Evolutionary conservation across 371 early-diverging fungal species (phyloP), one percentile per base, ranked within the genome.

Genomic region (Mortierella sp.): DNA sequence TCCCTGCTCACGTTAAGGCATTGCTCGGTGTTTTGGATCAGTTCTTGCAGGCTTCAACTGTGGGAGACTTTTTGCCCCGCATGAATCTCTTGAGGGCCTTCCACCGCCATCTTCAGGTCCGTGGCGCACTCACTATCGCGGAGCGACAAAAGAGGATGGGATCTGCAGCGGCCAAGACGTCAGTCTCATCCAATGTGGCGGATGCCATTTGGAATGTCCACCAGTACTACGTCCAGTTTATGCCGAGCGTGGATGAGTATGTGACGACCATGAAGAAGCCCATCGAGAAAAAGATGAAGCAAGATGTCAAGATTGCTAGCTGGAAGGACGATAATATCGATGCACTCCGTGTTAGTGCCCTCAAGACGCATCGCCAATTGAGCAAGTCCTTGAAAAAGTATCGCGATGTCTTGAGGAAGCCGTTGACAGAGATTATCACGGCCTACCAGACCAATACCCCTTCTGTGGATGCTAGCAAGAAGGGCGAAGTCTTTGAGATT

Each of bases 311-410:
- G 83, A 93, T 99, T 66, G 97, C 98, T 15, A 92, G 88, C 52
- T 99, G 98, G 97, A 96, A 96, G 82, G 99, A 99, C 82, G 92
- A 97, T 47, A 99, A 97, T 67, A 93, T 96, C n/a, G 92, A 92
- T 68, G 96, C 98, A 0, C 83, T 99, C 48, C 90, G 92, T 46
- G 94, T 94, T 68, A 94, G 94, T 83, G 96, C 98, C 2, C 90
- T 90, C 57, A 92, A 93, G 84, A 95, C 97, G 7, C 98, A 98
- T 75, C 84, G 90, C 65, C 95, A 96, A 30, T 84, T 99, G 52
- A 87, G 92, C 82, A 97, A 97, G 84, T 93, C 94, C 72, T 86
- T 98, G 61, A 90, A 91, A 52, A 94, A 94, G 75, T 97, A 96
- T 82, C 86, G 93, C 18, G 92, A 92, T 52, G 86, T 92, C 0